Evolutionary conservation across 371 early-diverging fungal species (phyloP).

Genomic region (Mucor mucedo): DNA sequence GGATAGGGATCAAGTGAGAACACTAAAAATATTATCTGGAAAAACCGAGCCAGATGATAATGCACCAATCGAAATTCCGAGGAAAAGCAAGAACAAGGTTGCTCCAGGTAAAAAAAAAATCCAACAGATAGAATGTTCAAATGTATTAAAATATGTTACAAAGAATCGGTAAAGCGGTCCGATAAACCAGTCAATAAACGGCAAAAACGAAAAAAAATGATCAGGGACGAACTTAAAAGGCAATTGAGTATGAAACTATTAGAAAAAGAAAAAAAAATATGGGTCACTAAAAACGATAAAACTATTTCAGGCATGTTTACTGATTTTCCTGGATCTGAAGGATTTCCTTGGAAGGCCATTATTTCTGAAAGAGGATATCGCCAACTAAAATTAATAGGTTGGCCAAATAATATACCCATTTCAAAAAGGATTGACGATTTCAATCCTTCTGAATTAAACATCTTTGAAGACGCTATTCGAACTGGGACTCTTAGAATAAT

Average conservation of each 20-base stretch:
- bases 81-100: background rate
- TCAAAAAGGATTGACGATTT: constrained; percentile 2
- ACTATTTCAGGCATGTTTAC: background rate
- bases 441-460: constrained; percentile 2
- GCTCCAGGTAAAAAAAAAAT: background rate
- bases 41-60: no score
- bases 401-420: background rate
- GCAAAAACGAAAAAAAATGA: constrained; percentile 3
- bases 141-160: background rate
- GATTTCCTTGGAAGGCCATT: constrained; percentile 7
- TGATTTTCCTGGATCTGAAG: background rate
- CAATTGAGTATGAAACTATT: background rate
- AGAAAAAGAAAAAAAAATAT: background rate
- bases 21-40: background rate
- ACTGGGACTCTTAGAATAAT: background rate
- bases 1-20: background rate
- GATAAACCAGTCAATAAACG: constrained; percentile 2
- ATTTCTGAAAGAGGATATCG: background rate
- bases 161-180: background rate
- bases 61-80: no score
- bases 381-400: background rate
- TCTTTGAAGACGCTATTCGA: background rate
- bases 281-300: background rate
- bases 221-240: constrained; percentile 1
- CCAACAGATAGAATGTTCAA: no score